Conservation (phyloP, 2,329 filamentous ascomycete species). For the Cytospora piceae region DNA sequence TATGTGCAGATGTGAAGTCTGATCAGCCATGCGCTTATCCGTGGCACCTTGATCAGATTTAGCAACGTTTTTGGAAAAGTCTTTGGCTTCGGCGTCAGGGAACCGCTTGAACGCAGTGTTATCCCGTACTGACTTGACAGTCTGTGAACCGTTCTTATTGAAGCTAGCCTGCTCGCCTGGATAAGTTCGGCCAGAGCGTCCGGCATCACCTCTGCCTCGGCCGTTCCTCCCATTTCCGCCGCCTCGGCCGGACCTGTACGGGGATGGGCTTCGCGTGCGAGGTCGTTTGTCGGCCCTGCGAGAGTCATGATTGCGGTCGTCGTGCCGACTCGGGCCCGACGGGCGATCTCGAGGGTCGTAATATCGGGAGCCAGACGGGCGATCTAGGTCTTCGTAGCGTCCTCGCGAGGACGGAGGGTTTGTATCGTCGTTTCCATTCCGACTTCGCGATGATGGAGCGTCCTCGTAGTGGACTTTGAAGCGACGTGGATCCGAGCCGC, state of each 20-base stretch:
- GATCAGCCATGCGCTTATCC: constrained; percentile 45
- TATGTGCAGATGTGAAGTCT: constrained; percentile 38
- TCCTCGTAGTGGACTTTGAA: constrained; percentile 68
- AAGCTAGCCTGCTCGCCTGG: constrained; percentile 39
- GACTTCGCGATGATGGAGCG: constrained; percentile 50
- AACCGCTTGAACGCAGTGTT: constrained; percentile 67
- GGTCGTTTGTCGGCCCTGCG: constrained; percentile 37
- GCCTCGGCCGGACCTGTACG: constrained; percentile 32
- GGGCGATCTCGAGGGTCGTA: constrained; percentile 30
- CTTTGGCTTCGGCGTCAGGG: constrained; percentile 62
- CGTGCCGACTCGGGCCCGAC: constrained; percentile 46
- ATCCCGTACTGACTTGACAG: constrained; percentile 55
- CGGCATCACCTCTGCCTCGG: constrained; percentile 35
- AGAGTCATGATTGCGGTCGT: constrained; percentile 52
- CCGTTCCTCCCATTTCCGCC: constrained; percentile 37
- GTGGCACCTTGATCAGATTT: constrained; percentile 68
- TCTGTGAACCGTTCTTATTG: constrained; percentile 51
- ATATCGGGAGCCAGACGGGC: constrained; percentile 39
- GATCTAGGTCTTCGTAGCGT: constrained; percentile 62
- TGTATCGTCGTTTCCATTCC: constrained; percentile 56
- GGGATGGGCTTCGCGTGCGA: constrained; percentile 38
- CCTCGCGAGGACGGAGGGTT: constrained; percentile 28
- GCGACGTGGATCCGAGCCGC: constrained; percentile 60
- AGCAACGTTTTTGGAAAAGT: constrained; percentile 65
- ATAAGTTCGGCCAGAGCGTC: constrained; percentile 35